Conservation (phyloP, 1,139 yeast genomes). For the Schwanniomyces etchellsii region DNA sequence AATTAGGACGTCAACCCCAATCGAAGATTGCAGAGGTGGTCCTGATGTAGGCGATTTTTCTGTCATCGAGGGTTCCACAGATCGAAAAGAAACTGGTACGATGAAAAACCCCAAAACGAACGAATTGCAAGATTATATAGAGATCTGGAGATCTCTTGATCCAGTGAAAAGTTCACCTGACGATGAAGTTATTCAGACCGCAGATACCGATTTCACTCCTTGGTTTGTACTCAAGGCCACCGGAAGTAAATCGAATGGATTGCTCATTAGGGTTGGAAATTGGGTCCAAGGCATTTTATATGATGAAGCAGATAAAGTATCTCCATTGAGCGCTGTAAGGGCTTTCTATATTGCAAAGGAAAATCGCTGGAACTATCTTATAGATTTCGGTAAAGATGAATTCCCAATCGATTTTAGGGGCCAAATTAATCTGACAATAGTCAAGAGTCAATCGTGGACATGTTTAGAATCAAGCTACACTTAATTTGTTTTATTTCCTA, state of each 20-base stretch:
- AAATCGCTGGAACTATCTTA: constrained; percentile 2
- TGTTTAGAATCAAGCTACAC: no score
- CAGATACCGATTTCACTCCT: not conserved
- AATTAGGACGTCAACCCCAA: constrained; percentile 15
- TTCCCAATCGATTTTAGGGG: constrained; percentile 62
- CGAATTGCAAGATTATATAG: constrained; percentile 40
- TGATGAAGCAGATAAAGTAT: not conserved
- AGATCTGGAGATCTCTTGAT: constrained; percentile 54
- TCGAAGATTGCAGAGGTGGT: constrained; percentile 17
- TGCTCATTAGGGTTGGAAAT: not conserved
- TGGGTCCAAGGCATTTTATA: not conserved
- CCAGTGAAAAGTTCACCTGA: constrained; percentile 27
- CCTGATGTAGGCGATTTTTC: constrained; percentile 46
- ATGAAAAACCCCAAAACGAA: constrained; percentile 49
- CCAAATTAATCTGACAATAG: constrained; percentile 36
- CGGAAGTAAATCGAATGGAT: not conserved
- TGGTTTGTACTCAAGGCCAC: not conserved
- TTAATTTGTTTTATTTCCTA: not conserved
- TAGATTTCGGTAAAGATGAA: constrained; percentile 19
- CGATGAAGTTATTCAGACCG: not conserved
- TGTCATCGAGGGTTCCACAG: constrained; percentile 31
- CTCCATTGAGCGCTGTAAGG: not conserved
- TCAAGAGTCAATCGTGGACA: no score
- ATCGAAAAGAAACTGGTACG: constrained; percentile 47
- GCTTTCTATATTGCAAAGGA: not conserved